These are phyloP conservation scores for Kuraishia ogatae DNA, from an alignment of 805 yeast genomes.

Conservation along the genomic window DNA sequence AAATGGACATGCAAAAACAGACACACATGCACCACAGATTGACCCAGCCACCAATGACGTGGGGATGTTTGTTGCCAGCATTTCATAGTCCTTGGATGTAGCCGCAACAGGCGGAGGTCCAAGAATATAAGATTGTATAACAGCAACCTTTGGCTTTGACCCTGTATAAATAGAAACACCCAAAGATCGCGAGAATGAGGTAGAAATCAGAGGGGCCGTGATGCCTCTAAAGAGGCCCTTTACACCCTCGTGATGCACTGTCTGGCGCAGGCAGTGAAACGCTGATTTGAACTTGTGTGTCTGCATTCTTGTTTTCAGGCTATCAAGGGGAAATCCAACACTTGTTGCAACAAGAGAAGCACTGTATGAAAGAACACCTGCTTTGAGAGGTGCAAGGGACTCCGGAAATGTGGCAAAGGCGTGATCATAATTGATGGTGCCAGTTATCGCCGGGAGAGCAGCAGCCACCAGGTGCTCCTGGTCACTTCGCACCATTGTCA, in stretches of 20 bases:
- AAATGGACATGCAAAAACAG: constrained; percentile 71
- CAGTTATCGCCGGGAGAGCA: constrained; percentile 51
- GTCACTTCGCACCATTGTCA: neutral
- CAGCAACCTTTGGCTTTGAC: constrained; percentile 34
- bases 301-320: constrained; percentile 83
- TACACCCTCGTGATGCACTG: constrained; percentile 55
- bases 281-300: constrained; percentile 57
- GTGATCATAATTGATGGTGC: constrained; percentile 33
- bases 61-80: constrained; percentile 31
- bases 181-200: constrained; percentile 56
- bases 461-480: neutral
- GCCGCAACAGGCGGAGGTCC: neutral
- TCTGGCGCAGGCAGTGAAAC: constrained; percentile 45
- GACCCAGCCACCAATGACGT: constrained; percentile 48
- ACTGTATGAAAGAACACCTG: constrained; percentile 53
- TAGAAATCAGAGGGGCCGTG: constrained; percentile 61
- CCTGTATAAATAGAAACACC: constrained; percentile 57
- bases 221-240: constrained; percentile 71
- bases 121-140: neutral
- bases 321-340: constrained; percentile 79
- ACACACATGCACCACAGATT: constrained; percentile 55
- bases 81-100: constrained; percentile 6
- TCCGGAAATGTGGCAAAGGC: constrained; percentile 44
- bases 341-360: constrained; percentile 57
- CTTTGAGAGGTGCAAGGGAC: constrained; percentile 39